A percentile compares a stretch with the other conserved stretches of the same genome.
These are phyloP conservation scores for Rusavskia elegans DNA, from an alignment of 495 filamentous ascomycete species.

Conservation along the genomic window DNA sequence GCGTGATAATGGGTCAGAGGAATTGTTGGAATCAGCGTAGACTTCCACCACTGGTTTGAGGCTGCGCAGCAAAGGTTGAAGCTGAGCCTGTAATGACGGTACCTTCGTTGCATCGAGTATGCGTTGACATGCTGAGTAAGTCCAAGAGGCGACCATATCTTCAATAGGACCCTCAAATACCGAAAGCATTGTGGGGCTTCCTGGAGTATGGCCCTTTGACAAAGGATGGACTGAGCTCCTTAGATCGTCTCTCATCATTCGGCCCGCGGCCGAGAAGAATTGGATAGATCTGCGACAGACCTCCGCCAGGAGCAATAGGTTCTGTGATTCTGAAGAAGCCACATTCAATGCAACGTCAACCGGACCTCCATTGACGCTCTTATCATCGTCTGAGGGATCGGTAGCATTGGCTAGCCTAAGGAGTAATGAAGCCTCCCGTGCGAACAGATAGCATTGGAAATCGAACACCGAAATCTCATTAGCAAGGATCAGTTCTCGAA, in stretches of 20 bases:
- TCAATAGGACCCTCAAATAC: constrained; percentile 41
- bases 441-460: constrained; percentile 88
- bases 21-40: not conserved
- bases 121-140: constrained; percentile 61
- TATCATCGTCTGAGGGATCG: constrained; percentile 7
- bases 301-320: constrained; percentile 61
- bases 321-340: constrained; percentile 34
- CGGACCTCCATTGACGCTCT: constrained; percentile 1
- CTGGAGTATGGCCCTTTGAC: not conserved
- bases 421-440: constrained; percentile 69
- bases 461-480: constrained; percentile 97
- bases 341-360: constrained; percentile 2
- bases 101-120: constrained; percentile 64
- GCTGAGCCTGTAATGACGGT: constrained; percentile 28
- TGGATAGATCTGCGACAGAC: constrained; percentile 62
- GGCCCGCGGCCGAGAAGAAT: constrained; percentile 64
- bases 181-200: constrained; percentile 2
- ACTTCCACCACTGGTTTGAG: not conserved
- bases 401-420: constrained; percentile 62
- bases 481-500: constrained; percentile 83
- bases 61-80: constrained; percentile 8
- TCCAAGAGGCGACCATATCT: constrained; percentile 74
- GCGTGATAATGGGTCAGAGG: not conserved
- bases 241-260: constrained; percentile 57
- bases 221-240: not conserved